Percentiles rank a stretch among this genome's conserved stretches.
Conservation (phyloP, 441 rosid species). For the Macaranga tanarius region DNA sequence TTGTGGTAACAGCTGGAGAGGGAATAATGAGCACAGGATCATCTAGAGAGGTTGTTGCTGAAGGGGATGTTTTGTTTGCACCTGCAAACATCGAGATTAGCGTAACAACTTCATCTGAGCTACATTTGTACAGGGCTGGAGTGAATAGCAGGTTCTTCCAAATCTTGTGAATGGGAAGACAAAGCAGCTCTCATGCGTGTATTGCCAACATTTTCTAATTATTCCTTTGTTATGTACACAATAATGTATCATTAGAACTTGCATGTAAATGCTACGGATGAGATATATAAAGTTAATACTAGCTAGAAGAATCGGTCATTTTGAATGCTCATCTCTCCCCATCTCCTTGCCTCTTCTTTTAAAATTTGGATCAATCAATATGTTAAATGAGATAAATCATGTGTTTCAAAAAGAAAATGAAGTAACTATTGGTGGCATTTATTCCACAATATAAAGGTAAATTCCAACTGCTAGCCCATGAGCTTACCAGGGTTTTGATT, state of each 20-base stretch:
- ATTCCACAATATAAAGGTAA: too few species aligned
- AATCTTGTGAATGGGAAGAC: conserved; percentile 21
- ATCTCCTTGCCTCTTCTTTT: not conserved
- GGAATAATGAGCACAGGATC: conserved; percentile 40
- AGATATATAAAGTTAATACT: not conserved
- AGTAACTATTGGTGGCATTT: too few species aligned
- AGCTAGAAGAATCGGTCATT: not conserved
- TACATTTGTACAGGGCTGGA: conserved; percentile 67
- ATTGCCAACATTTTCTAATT: not conserved
- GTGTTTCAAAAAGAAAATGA: too few species aligned
- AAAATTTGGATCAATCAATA: too few species aligned
- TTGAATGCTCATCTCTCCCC: not conserved
- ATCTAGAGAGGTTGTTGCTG: conserved; percentile 25
- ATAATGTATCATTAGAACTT: not conserved
- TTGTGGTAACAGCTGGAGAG: conserved; percentile 44
- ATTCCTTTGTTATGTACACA: not conserved
- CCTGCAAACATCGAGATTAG: conserved; percentile 48
- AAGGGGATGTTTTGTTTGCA: conserved; percentile 64
- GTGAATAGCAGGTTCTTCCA: conserved; percentile 55
- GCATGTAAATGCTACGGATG: conserved; percentile 20
- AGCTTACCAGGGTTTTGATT: too few species aligned
- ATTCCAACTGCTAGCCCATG: too few species aligned
- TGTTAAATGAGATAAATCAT: too few species aligned
- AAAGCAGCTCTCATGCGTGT: conserved; percentile 14
- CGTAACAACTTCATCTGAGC: conserved; percentile 38